phyloP scores from a whole-genome alignment of 2,329 filamentous ascomycete genomes.

The Botryosphaeria agaves region DNA sequence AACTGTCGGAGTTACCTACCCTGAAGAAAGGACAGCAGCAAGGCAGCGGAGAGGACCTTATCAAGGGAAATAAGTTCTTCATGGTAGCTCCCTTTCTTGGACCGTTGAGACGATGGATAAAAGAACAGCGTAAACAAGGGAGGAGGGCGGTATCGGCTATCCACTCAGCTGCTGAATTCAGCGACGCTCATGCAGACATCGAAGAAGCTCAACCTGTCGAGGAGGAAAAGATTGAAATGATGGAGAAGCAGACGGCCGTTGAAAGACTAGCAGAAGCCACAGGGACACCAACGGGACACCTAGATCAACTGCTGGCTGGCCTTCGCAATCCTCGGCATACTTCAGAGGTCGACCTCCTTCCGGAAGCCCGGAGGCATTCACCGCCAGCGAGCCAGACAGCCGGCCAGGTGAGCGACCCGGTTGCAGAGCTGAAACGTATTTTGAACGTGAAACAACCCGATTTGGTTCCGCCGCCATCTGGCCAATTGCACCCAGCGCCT shows the following conservation, averaged over 20 bases:
- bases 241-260: background rate
- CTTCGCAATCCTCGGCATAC: conserved; percentile 4
- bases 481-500: conserved; percentile 13
- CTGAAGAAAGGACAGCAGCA: conserved; percentile 51
- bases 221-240: background rate
- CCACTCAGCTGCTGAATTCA: conserved; percentile 1
- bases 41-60: conserved; percentile 30
- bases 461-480: conserved; percentile 7
- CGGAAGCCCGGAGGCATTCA: conserved; percentile 1
- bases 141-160: conserved; percentile 23
- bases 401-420: too few species aligned
- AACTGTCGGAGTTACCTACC: conserved; percentile 70
- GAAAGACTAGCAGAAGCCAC: too few species aligned
- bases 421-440: conserved; percentile 33
- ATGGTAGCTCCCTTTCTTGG: conserved; percentile 92
- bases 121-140: conserved; percentile 64
- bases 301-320: conserved; percentile 4
- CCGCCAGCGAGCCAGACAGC: conserved; percentile 6
- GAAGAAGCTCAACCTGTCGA: background rate
- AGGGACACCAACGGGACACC: conserved; percentile 1
- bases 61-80: conserved; percentile 79
- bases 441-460: conserved; percentile 21
- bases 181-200: background rate
- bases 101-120: conserved; percentile 77
- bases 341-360: background rate